These are phyloP conservation scores for Candida labiduridarum DNA, from an alignment of 1,139 yeast species.

Conservation along the genomic window DNA sequence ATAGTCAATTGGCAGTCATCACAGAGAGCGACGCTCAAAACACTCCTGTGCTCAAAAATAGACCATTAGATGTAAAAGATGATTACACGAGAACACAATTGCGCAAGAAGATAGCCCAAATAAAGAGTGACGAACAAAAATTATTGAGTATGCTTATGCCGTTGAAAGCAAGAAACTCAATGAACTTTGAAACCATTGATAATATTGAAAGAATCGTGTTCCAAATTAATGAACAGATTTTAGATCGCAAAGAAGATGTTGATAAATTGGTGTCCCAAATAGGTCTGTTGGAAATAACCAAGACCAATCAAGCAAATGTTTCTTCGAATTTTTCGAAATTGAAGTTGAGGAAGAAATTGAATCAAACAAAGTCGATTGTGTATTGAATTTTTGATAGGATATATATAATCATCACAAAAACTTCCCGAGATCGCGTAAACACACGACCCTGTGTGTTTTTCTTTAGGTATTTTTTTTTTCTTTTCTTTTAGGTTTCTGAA, in stretches of 20 bases:
- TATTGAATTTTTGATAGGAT: neutral
- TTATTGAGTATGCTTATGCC: slow-evolving; percentile 27
- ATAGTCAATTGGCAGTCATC: slow-evolving; percentile 19
- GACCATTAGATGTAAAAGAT: slow-evolving; percentile 28
- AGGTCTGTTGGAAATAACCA: slow-evolving; percentile 10
- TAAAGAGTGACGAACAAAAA: slow-evolving; percentile 22
- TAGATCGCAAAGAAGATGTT: slow-evolving; percentile 17
- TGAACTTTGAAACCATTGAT: slow-evolving; percentile 18
- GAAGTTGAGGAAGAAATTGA: slow-evolving; percentile 12
- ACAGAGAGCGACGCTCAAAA: slow-evolving; percentile 13
- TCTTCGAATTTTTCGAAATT: slow-evolving; percentile 9
- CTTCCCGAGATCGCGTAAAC: neutral
- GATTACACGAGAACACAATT: slow-evolving; percentile 21
- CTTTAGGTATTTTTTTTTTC: neutral
- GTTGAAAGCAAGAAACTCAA: slow-evolving; percentile 23
- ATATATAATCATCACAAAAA: too few species aligned
- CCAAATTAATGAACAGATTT: slow-evolving; percentile 23
- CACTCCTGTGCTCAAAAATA: slow-evolving; percentile 12
- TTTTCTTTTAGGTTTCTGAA: neutral
- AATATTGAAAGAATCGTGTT: slow-evolving; percentile 25
- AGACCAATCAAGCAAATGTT: neutral
- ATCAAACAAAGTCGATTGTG: slow-evolving; percentile 5
- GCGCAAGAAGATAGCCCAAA: slow-evolving; percentile 21
- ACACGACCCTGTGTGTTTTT: neutral
- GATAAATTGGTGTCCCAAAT: slow-evolving; percentile 17